These are phyloP conservation scores for Metschnikowia matae DNA, from an alignment of 805 yeast species.

Conservation along the genomic window DNA sequence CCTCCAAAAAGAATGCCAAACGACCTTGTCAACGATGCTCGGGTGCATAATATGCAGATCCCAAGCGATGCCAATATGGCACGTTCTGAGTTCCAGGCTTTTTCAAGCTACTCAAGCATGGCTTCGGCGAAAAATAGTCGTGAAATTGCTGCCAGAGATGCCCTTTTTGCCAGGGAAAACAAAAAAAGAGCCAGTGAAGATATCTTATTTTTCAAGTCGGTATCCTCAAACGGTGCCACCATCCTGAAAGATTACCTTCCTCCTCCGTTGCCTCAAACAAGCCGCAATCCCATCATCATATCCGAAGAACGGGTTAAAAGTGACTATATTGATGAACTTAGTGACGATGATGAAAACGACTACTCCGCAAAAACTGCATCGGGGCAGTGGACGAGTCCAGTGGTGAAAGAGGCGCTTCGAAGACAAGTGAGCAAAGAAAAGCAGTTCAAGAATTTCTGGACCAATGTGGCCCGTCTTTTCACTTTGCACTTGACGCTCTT, in stretches of 20 bases:
- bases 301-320: not conserved
- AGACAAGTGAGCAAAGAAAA: conserved; percentile 42
- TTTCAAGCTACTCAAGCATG: not conserved
- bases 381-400: conserved; percentile 39
- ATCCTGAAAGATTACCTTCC: conserved; percentile 14
- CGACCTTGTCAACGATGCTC: conserved; percentile 9
- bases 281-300: conserved; percentile 12
- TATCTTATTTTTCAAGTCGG: conserved; percentile 6
- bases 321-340: conserved; percentile 3
- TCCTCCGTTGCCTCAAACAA: conserved; percentile 7
- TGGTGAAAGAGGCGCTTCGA: conserved; percentile 40
- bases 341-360: conserved; percentile 3
- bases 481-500: conserved; percentile 24
- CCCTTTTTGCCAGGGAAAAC: not conserved
- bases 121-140: not conserved
- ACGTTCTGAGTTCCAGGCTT: not conserved
- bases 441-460: conserved; percentile 30
- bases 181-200: conserved; percentile 1
- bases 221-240: conserved; percentile 6
- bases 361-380: conserved; percentile 5
- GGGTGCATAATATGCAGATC: conserved; percentile 4
- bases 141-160: not conserved
- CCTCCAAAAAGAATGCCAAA: conserved; percentile 15
- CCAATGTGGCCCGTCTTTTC: conserved; percentile 25
- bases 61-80: not conserved